Percentiles rank a stretch among this genome's conserved stretches.
phyloP scores from a whole-genome alignment of 2,329 filamentous ascomycete species.

The Amauroascus niger region DNA sequence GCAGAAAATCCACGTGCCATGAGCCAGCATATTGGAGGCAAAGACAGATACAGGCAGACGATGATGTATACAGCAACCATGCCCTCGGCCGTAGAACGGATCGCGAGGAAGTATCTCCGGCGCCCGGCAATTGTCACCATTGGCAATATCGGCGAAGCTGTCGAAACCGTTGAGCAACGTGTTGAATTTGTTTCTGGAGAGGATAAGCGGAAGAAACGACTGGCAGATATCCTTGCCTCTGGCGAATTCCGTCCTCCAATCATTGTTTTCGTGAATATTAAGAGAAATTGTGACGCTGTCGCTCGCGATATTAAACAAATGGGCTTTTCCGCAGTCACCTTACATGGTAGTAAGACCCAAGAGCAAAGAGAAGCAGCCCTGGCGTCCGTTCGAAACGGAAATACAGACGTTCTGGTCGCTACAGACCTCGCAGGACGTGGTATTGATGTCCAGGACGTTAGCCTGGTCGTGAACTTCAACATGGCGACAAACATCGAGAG shows the following conservation, averaged over 20 bases:
- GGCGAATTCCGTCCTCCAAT: conserved; percentile 78
- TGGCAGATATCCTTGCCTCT: conserved; percentile 78
- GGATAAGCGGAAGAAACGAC: conserved; percentile 91
- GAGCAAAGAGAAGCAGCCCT: conserved; percentile 94
- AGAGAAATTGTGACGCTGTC: conserved; percentile 93
- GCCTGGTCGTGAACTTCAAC: conserved; percentile 95
- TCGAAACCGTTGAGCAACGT: conserved; percentile 94
- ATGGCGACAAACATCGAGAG: conserved; percentile 89
- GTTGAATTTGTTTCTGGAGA: conserved; percentile 86
- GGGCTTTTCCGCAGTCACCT: conserved; percentile 79
- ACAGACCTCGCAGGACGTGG: conserved; percentile 92
- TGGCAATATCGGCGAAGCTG: conserved; percentile 86
- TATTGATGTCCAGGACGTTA: conserved; percentile 94
- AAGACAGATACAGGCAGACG: conserved; percentile 81
- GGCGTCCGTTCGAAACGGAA: conserved; percentile 67
- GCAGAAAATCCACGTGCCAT: conserved; percentile 82
- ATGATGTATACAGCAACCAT: conserved; percentile 99
- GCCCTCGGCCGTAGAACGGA: conserved; percentile 83
- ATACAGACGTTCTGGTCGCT: conserved; percentile 80
- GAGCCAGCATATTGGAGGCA: conserved; percentile 64
- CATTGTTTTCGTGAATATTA: conserved; percentile 99
- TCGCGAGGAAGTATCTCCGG: conserved; percentile 92
- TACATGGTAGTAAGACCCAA: conserved; percentile 94
- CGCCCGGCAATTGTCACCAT: conserved; percentile 90
- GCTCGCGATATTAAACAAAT: conserved; percentile 88